Conservation (phyloP, 176 grass and related monocot species). For the Eragrostis curvula region DNA sequence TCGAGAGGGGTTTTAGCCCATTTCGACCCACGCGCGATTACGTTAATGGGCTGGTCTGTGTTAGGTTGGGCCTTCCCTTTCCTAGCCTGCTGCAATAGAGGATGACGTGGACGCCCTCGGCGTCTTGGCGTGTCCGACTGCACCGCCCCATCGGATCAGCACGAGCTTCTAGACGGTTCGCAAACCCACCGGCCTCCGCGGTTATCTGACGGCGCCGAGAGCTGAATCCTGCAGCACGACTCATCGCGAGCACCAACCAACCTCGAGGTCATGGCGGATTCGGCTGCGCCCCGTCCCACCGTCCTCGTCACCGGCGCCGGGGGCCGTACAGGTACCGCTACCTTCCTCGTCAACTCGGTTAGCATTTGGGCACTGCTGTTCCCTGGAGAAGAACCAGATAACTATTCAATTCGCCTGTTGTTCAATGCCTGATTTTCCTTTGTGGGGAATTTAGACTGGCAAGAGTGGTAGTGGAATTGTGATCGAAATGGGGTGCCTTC, state of each 20-base stretch:
- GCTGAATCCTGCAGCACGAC: not conserved
- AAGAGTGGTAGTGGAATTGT: not conserved
- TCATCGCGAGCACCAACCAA: not conserved
- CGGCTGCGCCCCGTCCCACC: slow-evolving; percentile 52
- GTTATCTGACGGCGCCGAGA: not conserved
- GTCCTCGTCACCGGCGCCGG: slow-evolving; percentile 79
- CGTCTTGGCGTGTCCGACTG: not conserved
- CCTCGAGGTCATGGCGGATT: slow-evolving; percentile 49
- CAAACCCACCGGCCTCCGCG: slow-evolving; percentile 17
- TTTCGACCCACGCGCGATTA: not conserved
- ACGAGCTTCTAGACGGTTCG: slow-evolving; percentile 40
- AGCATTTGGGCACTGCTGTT: not conserved
- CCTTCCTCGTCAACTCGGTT: not conserved
- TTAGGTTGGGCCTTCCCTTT: not conserved
- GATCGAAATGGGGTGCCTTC: not conserved
- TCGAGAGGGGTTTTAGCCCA: not conserved
- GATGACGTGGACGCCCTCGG: slow-evolving; percentile 32
- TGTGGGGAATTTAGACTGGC: not conserved
- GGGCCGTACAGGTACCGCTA: slow-evolving; percentile 60
- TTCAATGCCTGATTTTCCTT: not conserved
- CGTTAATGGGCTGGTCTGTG: not conserved
- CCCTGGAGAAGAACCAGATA: not conserved
- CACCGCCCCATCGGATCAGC: not conserved
- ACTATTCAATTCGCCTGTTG: not conserved
- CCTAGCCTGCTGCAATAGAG: not conserved